A percentile compares a stretch with the other conserved stretches of the same genome.
These are phyloP conservation scores for Monosporascus sp. DNA, from an alignment of 2,329 filamentous ascomycete genomes.

Conservation along the genomic window DNA sequence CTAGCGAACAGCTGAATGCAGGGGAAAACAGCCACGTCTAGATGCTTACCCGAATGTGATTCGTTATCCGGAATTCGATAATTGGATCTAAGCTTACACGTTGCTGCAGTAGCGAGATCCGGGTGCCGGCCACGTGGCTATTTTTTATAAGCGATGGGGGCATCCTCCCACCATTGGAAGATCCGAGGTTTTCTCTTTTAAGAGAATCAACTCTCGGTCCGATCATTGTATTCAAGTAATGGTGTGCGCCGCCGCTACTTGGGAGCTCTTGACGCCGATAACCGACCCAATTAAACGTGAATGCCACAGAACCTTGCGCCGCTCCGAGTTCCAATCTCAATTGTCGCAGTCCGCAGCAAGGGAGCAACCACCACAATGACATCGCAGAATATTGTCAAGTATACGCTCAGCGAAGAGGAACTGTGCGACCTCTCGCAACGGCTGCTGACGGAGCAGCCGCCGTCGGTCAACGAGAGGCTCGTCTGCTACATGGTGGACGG, in stretches of 20 bases:
- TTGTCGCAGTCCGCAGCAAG: neutral
- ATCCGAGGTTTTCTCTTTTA: neutral
- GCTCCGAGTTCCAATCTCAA: neutral
- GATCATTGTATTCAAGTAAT: neutral
- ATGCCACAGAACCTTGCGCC: neutral
- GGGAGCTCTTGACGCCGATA: neutral
- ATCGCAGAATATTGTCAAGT: neutral
- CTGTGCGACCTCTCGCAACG: conserved; percentile 1
- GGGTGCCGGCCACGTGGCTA: neutral
- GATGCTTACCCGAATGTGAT: neutral
- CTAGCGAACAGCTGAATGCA: neutral
- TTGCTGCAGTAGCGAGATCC: neutral
- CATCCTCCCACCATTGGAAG: neutral
- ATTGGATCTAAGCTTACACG: neutral
- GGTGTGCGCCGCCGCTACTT: neutral
- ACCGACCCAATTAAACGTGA: neutral
- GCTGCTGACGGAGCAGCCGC: conserved; percentile 7
- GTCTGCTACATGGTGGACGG: conserved; percentile 6
- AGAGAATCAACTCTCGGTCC: neutral
- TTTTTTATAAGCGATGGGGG: neutral
- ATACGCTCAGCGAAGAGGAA: conserved; percentile 6
- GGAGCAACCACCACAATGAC: neutral
- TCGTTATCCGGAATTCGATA: neutral
- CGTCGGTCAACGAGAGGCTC: conserved; percentile 2
- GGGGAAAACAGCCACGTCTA: neutral